Base-by-base conservation (phyloP, 129 eudicot genomes). In the Smallanthus sonchifolius region DNA sequence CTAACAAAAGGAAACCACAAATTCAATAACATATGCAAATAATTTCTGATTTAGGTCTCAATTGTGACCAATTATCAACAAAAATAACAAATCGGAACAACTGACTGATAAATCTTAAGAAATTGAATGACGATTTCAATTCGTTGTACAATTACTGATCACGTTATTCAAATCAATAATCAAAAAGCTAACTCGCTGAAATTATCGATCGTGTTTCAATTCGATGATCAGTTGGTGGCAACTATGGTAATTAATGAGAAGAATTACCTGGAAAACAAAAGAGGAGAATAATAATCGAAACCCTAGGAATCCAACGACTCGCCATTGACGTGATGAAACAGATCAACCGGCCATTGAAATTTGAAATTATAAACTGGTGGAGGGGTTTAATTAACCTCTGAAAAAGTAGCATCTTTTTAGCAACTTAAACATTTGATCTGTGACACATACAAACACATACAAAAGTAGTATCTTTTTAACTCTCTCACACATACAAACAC, bases 251-350 rank as follows among this genome's bases (percentile, higher is more conserved):
- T 39, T 71, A 60, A 15, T 24, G 2, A 16, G 39, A 56, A 39
- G 36, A 82, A 5, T 64, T 77, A 91, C 97, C 97, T 76, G 95
- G 86, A 75, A 76, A 83, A 59, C 68, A 83, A 74, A 70, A 61
- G 63, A 84, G 68, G 56, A n/a, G n/a, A n/a, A 90, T 44, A 7
- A 77, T 9, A 10, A 72, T 11, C 37, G 79, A 80, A 85, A 73
- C 82, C 86, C 82, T 73, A 65, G 76, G 48, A 34, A 17, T 64
- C 65, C 82, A 82, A 72, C 83, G 81, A 34, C 78, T 76, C 79
- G 81, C 75, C 80, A 74, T 76, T 48, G 73, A 42, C 63, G 54
- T 7, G 69, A 57, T 44, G 40, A 17, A 43, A 77, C 60, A 34
- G 37, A 77, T 77, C 75, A 77, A 76, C 55, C 67, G 69, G 30